phyloP scores from a whole-genome alignment of 345 rosid genomes.

The Stellera chamaejasme region DNA sequence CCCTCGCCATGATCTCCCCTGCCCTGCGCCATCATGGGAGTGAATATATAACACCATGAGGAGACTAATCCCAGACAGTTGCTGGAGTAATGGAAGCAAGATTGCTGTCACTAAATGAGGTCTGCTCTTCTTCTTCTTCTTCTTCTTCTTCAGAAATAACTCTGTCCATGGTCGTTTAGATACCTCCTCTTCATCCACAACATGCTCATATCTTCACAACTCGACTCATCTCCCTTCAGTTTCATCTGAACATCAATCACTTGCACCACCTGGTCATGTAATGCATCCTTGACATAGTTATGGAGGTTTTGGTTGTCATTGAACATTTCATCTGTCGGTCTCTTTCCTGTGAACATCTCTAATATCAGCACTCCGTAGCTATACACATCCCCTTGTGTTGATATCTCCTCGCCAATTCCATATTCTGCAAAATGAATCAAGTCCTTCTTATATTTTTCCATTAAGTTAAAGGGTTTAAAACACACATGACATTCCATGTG shows the following conservation, averaged over 20 bases:
- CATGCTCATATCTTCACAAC: neutral
- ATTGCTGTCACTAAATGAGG: no score
- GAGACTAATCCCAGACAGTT: no score
- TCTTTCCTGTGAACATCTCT: conserved; percentile 21
- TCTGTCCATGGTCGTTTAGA: no score
- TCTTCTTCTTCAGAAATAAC: no score
- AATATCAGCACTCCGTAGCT: conserved; percentile 22
- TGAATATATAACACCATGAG: no score
- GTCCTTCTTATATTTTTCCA: neutral
- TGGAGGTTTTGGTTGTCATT: conserved; percentile 11
- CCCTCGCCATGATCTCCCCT: no score
- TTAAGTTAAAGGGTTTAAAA: neutral
- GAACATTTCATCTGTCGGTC: conserved; percentile 17
- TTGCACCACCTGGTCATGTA: conserved; percentile 7
- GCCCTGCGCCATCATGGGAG: no score
- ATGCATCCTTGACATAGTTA: conserved; percentile 12
- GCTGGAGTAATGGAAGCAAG: no score
- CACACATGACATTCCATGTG: neutral
- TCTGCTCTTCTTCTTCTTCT: no score
- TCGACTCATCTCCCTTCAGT: neutral
- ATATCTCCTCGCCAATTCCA: conserved; percentile 17
- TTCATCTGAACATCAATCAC: conserved; percentile 12
- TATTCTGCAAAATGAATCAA: conserved; percentile 15
- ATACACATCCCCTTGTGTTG: conserved; percentile 17
- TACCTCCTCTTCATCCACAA: no score